Base-by-base conservation (phyloP, 2,329 filamentous ascomycete genomes). In the Alternaria rosae region DNA sequence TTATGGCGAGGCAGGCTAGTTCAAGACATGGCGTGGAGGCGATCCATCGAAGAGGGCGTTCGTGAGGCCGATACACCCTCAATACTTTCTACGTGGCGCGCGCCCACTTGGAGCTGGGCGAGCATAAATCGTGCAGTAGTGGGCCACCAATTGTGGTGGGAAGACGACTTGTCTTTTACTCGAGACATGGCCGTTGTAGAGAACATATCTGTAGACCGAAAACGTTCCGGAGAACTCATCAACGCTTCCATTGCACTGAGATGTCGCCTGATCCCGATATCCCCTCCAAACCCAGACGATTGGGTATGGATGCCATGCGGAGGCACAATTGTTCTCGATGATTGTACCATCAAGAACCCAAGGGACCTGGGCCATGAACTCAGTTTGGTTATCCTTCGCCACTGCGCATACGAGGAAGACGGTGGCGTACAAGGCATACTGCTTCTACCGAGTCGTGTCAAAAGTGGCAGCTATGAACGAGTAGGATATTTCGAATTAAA, bases 51-150 rank as follows among this genome's bases (percentile, higher is more conserved):
- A 17, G 26, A 7, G 7, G 9, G 10, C 10, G 7, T n/a, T 15
- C 10, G 17, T 28, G 1, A 15, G 15, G 11, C 13, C 3, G 23
- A 38, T 5, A 44, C 5, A 13, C 12, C 38, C 20, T 13, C 26
- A 13, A 56, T 9, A 9, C 44, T 44, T 11, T 4, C 7, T 25
- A 50, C 4, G 2, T 60, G 58, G 58, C 60, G 44, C 5, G 23
- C 48, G 42, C 41, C 57, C 28, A 60, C 13, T 26, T 66, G 38
- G 35, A 59, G 69, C 42, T 61, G 52, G 52, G 58, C 52, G 4
- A 51, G 52, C n/a, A 25, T 30, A 15, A 43, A 26, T n/a, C 20
- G n/a, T 17, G 12, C 6, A 21, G n/a, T 11, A 8, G 15, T 2
- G 8, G 12, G 26, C 21, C 15, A 8, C 11, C 6, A 7, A 23